Evolutionary conservation across 257 asterid genomes (phyloP).

Genomic region (Handroanthus guayacan): DNA sequence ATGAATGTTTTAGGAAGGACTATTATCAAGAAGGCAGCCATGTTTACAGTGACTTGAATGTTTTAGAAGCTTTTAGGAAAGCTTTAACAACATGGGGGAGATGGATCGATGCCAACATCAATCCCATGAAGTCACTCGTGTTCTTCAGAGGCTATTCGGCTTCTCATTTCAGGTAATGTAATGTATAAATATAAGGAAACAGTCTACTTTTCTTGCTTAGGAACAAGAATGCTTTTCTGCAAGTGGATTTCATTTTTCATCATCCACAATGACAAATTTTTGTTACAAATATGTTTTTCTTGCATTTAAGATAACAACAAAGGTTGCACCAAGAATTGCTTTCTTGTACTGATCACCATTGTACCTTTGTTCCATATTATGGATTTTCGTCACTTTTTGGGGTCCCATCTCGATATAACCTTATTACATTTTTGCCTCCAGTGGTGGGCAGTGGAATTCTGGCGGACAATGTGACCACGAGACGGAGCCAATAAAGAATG

Average conservation of each 20-base stretch:
- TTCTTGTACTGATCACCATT: no score
- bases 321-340: no score
- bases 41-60: constrained; percentile 56
- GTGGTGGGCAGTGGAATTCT: constrained; percentile 86
- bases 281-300: constrained; percentile 1
- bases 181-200: background rate
- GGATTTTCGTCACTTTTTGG: no score
- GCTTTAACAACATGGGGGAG: constrained; percentile 81
- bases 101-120: constrained; percentile 69
- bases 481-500: constrained; percentile 73
- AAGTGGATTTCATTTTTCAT: no score
- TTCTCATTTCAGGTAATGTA: constrained; percentile 65
- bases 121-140: constrained; percentile 58
- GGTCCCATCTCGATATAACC: no score
- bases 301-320: no score
- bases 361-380: background rate
- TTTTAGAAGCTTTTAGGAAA: constrained; percentile 65
- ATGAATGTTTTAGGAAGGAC: constrained; percentile 55
- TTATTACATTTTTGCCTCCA: constrained; percentile 38
- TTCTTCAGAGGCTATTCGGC: constrained; percentile 79
- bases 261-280: constrained; percentile 13
- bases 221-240: no score
- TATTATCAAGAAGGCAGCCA: constrained; percentile 86
- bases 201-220: no score
- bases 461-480: constrained; percentile 77